Base-by-base conservation (phyloP, 176 grass and related monocot species). In the Guadua angustifolia region DNA sequence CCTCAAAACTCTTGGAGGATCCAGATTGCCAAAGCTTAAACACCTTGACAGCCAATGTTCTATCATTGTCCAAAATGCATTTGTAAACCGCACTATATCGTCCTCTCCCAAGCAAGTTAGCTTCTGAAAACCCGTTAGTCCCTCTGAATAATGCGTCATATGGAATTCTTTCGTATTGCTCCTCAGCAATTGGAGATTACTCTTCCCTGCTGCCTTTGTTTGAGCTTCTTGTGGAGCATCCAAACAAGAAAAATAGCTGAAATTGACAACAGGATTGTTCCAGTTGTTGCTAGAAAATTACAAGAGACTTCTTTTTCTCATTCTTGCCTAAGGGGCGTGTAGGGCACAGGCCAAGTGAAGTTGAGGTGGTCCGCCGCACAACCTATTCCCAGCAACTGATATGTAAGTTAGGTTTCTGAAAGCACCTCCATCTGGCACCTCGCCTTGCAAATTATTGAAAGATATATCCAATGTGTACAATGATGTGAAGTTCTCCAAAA, bases 391-490 rank as follows among this genome's bases (percentile, higher is more conserved):
- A 2, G 6, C 26, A 15, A 93, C 45, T 35, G 72, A 77, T 1
- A 29, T 32, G 17, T 72, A 64, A 14, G 67, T 79, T 5, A 71
- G 25, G 32, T 90, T 90, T 71, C 60, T 25, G 56, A 90, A 90
- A 76, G 77, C 33, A 59, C 83, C 71, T 2, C 46, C 12, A 57
- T 56, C 57, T 18, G 88, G 83, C 14, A 90, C 83, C 55, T 81
- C 18, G 2, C 83, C 88, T 1, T 73, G 77, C 40, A 90, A 52
- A 45, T 91, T 33, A 51, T 91, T 80, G 79, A 46, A 90, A 9
- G 73, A 87, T 43, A 79, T 16, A 73, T 91, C 78, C 11, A 91
- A 29, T 38, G 18, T 17, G 0, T 2, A 32, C 47, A 83, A 22
- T 19, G 9, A 17, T 9, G 65, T 24, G 3, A 38, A 38, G 5